These are phyloP conservation scores for Ceratonia siliqua DNA, from an alignment of 306 rosid genomes.

Conservation along the genomic window DNA sequence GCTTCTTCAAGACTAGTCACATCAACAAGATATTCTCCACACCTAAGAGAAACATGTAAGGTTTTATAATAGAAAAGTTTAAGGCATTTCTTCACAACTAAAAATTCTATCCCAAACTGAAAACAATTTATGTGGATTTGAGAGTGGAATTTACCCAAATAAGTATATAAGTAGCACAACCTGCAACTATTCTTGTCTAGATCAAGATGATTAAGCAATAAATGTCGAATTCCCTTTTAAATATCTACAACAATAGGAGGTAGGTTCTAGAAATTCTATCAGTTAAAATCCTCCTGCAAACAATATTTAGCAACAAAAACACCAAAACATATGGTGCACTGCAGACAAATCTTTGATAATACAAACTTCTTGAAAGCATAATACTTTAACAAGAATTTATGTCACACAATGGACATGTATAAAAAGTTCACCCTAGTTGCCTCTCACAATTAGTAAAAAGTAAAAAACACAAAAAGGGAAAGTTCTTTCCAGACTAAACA, in stretches of 20 bases:
- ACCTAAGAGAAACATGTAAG: not conserved
- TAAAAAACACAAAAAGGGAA: not conserved
- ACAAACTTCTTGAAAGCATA: not conserved
- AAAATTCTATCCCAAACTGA: not conserved
- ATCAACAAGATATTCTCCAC: not conserved
- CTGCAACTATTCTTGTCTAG: constrained; percentile 22
- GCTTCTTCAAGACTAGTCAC: too few species aligned
- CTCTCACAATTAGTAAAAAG: not conserved
- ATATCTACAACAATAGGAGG: constrained; percentile 37
- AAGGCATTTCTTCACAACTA: not conserved
- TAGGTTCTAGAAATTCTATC: constrained; percentile 91
- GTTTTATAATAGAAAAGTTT: constrained; percentile 8
- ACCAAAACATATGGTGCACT: constrained; percentile 1
- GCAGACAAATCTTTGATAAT: not conserved
- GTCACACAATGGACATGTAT: not conserved
- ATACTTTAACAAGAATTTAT: not conserved
- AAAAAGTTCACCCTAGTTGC: not conserved
- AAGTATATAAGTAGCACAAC: constrained; percentile 23
- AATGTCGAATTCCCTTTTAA: constrained; percentile 29
- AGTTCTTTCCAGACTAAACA: constrained; percentile 44
- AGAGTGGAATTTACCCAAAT: constrained; percentile 42
- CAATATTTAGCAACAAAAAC: constrained; percentile 25
- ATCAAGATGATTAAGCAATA: constrained; percentile 18
- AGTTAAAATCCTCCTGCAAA: constrained; percentile 82
- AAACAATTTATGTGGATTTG: not conserved